A percentile compares a stretch with the other conserved stretches of the same genome.
Conservation (phyloP, 2,329 filamentous ascomycete species). For the Ceratocystis albifundus region DNA sequence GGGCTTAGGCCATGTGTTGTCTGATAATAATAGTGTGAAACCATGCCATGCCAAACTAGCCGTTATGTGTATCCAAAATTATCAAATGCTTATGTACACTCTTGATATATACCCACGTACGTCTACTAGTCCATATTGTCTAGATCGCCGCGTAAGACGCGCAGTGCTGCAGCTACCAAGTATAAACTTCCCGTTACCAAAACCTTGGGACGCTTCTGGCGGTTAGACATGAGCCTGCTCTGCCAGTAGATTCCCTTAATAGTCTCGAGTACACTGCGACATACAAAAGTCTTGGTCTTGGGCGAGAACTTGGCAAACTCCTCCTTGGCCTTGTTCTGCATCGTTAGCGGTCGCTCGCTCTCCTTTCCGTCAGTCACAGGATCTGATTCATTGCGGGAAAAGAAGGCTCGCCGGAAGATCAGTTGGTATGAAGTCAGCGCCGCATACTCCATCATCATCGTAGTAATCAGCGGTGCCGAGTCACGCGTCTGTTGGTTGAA, state of each 20-base stretch:
- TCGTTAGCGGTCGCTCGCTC: constrained; percentile 38
- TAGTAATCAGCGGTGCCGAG: constrained; percentile 51
- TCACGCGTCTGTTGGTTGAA: constrained; percentile 92
- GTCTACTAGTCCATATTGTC: constrained; percentile 16
- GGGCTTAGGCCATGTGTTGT: constrained; percentile 30
- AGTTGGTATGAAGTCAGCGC: constrained; percentile 30
- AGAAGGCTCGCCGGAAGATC: constrained; percentile 62
- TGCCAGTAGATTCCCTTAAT: constrained; percentile 45
- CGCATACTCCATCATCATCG: constrained; percentile 47
- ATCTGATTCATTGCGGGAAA: constrained; percentile 56
- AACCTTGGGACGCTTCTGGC: constrained; percentile 41
- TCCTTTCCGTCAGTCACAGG: constrained; percentile 27
- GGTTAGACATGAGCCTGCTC: constrained; percentile 25
- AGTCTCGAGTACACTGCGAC: constrained; percentile 61
- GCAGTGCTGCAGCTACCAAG: constrained; percentile 64
- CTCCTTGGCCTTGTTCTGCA: constrained; percentile 56
- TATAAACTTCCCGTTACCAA: constrained; percentile 77
- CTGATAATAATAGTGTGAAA: background rate
- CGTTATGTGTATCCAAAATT: background rate
- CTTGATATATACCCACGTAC: background rate
- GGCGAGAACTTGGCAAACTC: constrained; percentile 49
- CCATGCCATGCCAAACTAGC: background rate
- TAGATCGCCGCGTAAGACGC: constrained; percentile 19
- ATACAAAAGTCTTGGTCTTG: constrained; percentile 36
- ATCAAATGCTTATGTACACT: constrained; percentile 1